Evolutionary conservation across 306 rosid genomes (phyloP).

Genomic region (Acacia melanoxylon): DNA sequence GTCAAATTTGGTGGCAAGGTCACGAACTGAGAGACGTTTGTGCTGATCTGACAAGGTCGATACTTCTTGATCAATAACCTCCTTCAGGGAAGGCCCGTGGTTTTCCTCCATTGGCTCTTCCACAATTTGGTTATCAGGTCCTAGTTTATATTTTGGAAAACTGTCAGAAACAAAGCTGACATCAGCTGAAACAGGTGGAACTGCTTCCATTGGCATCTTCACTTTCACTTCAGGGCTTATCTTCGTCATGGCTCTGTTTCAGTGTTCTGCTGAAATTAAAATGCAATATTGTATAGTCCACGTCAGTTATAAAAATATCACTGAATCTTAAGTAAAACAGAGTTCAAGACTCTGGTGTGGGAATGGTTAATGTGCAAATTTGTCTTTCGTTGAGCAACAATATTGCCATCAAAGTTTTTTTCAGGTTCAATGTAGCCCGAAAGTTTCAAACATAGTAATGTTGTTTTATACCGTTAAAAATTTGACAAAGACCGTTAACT

Average conservation of each 20-base stretch:
- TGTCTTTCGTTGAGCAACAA: too few species aligned
- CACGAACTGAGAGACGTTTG: conserved; percentile 96
- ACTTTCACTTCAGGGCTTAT: conserved; percentile 77
- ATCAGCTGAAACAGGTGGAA: conserved; percentile 79
- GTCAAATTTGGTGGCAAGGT: conserved; percentile 95
- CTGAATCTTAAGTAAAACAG: conserved; percentile 22
- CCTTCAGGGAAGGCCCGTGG: conserved; percentile 72
- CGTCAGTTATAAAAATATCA: conserved; percentile 6
- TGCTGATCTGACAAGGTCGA: conserved; percentile 77
- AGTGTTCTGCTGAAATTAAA: conserved; percentile 37
- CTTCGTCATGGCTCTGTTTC: conserved; percentile 69
- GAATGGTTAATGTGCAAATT: too few species aligned
- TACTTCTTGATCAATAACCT: conserved; percentile 78
- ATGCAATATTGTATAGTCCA: conserved; percentile 25
- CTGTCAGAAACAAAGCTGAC: conserved; percentile 74
- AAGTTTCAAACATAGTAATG: too few species aligned
- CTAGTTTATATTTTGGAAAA: conserved; percentile 87
- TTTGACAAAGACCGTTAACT: too few species aligned
- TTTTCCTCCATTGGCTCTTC: conserved; percentile 73
- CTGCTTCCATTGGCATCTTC: conserved; percentile 55
- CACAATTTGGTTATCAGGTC: conserved; percentile 71
- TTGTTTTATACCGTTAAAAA: too few species aligned
- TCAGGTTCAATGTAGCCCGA: too few species aligned
- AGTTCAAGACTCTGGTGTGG: background rate
- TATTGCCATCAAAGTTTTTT: too few species aligned